These are phyloP conservation scores for Aspergillus luchuensis DNA, from an alignment of 2,329 filamentous ascomycete genomes.

Conservation along the genomic window DNA sequence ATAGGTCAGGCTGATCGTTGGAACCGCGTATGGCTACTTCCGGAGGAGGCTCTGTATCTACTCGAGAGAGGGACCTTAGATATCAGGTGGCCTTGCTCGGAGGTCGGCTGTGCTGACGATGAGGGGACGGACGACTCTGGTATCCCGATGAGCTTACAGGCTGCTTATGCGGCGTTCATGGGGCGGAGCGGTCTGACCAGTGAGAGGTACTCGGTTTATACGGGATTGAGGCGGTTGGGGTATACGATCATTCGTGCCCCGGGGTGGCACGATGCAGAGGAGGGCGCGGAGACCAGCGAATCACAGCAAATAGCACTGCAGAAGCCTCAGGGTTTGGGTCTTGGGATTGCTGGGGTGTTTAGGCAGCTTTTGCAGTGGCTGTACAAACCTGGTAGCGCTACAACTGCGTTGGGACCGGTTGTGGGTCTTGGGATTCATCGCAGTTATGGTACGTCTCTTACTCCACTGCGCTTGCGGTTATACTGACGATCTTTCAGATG, in stretches of 20 bases:
- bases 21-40: constrained; percentile 77
- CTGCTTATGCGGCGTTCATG: constrained; percentile 82
- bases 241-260: constrained; percentile 77
- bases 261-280: constrained; percentile 46
- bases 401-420: constrained; percentile 50
- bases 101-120: constrained; percentile 27
- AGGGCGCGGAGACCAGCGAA: constrained; percentile 12
- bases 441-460: constrained; percentile 48
- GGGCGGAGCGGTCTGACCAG: constrained; percentile 67
- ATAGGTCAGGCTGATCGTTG: constrained; percentile 70
- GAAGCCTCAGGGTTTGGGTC: constrained; percentile 23
- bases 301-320: not conserved
- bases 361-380: constrained; percentile 39
- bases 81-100: constrained; percentile 72
- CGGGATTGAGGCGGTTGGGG: constrained; percentile 77
- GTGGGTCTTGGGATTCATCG: constrained; percentile 57
- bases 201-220: constrained; percentile 85
- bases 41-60: constrained; percentile 88
- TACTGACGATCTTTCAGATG: constrained; percentile 42
- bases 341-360: constrained; percentile 31
- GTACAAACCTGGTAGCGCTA: constrained; percentile 25
- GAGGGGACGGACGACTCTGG: constrained; percentile 59
- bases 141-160: constrained; percentile 86
- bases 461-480: not conserved
- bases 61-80: constrained; percentile 86